These are phyloP conservation scores for Chlamydomonas sphaeroides DNA, from an alignment of 139 green algal species.

Conservation along the genomic window DNA sequence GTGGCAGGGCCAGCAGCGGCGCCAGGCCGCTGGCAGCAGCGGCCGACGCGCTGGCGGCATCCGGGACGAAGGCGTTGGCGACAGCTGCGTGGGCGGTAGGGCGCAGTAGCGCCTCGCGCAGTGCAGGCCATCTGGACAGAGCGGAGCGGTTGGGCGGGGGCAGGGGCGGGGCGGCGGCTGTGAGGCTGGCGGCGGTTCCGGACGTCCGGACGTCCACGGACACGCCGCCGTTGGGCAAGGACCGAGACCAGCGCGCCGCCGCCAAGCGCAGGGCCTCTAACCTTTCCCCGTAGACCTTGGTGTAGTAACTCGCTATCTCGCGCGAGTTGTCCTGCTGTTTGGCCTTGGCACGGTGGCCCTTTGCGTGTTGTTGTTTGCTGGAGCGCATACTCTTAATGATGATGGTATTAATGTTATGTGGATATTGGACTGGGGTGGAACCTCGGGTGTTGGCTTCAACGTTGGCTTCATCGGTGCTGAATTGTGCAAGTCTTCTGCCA, in stretches of 20 bases:
- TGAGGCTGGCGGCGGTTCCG: too few species aligned
- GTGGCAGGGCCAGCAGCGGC: background rate
- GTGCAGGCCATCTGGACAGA: background rate
- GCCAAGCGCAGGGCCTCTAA: too few species aligned
- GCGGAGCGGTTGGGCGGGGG: background rate
- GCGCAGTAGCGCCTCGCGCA: constrained; percentile 42
- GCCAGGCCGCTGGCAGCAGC: background rate
- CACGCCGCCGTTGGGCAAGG: too few species aligned
- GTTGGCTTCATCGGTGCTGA: too few species aligned
- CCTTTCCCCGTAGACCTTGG: constrained; percentile 19
- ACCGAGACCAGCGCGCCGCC: too few species aligned
- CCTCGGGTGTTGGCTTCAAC: too few species aligned
- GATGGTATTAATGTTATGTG: too few species aligned
- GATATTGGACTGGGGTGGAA: too few species aligned
- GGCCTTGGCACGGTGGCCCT: constrained; percentile 20
- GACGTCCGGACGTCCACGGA: too few species aligned
- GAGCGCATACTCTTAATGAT: constrained; percentile 10
- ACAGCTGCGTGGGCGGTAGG: constrained; percentile 44
- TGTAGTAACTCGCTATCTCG: constrained; percentile 43
- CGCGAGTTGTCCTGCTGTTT: constrained; percentile 28
- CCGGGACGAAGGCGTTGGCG: constrained; percentile 31
- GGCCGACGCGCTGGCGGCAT: background rate
- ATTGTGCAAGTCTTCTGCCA: too few species aligned
- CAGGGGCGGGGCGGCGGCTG: too few species aligned
- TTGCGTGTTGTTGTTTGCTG: constrained; percentile 1